A percentile compares a stretch with the other conserved stretches of the same genome.
These are phyloP conservation scores for Salix brachista DNA, from an alignment of 345 rosid genomes.

Conservation along the genomic window DNA sequence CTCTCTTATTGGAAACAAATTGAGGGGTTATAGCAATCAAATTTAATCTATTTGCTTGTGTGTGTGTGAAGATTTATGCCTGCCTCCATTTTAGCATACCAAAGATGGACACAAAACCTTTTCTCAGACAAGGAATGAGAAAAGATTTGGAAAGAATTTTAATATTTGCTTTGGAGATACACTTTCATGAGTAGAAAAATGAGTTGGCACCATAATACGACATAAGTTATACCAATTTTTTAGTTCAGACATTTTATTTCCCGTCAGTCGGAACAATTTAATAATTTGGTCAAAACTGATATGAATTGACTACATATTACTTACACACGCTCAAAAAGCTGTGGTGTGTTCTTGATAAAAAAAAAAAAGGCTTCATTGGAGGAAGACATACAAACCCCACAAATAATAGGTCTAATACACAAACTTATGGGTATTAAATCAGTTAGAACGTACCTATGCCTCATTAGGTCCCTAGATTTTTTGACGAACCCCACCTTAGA, in stretches of 20 bases:
- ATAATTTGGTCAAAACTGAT: constrained; percentile 8
- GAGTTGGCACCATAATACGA: constrained; percentile 24
- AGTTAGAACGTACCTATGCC: constrained; percentile 4
- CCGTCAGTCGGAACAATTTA: not conserved
- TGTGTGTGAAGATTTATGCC: not conserved
- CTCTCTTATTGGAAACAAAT: not conserved
- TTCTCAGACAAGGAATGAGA: constrained; percentile 28
- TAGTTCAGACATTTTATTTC: not conserved
- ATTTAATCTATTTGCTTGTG: too few species aligned
- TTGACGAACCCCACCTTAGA: constrained; percentile 27
- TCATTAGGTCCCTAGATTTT: constrained; percentile 33
- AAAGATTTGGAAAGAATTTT: constrained; percentile 8
- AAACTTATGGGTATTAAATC: not conserved
- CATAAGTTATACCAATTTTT: not conserved
- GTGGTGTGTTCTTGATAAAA: constrained; percentile 13
- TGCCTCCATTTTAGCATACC: constrained; percentile 33
- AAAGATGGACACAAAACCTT: constrained; percentile 27
- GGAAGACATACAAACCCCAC: constrained; percentile 1
- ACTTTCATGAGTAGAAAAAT: constrained; percentile 12
- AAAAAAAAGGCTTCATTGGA: constrained; percentile 16
- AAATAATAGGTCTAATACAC: not conserved
- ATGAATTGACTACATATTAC: not conserved
- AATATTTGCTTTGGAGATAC: constrained; percentile 10
- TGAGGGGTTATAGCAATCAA: too few species aligned
- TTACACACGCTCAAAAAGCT: constrained; percentile 19